These are phyloP conservation scores for Starmerella geochares DNA, from an alignment of 805 yeast species.

Conservation along the genomic window DNA sequence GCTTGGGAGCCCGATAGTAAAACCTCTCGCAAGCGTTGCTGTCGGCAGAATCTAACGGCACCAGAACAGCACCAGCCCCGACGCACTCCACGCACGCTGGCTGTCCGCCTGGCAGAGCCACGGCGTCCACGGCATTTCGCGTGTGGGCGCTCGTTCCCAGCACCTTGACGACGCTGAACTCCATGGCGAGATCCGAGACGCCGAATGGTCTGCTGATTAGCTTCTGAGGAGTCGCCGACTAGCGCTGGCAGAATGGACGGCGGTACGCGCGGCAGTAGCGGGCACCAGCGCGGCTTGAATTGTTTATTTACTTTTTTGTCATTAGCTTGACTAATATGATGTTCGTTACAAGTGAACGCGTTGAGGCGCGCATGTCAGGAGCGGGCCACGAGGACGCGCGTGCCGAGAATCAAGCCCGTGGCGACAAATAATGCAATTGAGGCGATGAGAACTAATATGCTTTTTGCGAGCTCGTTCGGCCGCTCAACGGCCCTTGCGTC, in stretches of 20 bases:
- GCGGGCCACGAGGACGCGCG: slow-evolving; percentile 5
- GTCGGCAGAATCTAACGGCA: background rate
- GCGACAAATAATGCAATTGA: slow-evolving; percentile 20
- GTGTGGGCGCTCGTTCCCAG: background rate
- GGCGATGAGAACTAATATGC: slow-evolving; percentile 18
- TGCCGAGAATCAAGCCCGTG: slow-evolving; percentile 23
- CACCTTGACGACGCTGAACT: slow-evolving; percentile 7
- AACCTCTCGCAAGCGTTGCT: background rate
- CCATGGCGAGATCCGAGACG: slow-evolving; percentile 6
- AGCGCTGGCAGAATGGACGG: too few relatives aligned
- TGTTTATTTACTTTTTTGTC: background rate
- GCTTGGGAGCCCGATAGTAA: slow-evolving; percentile 8
- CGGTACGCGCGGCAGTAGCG: too few relatives aligned
- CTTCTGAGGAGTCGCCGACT: too few relatives aligned
- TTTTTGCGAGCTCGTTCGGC: slow-evolving; percentile 9
- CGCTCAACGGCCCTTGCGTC: background rate
- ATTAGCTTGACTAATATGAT: background rate
- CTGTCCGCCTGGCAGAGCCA: background rate
- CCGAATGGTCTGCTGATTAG: too few relatives aligned
- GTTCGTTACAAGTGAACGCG: background rate
- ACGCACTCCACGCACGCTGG: slow-evolving; percentile 13
- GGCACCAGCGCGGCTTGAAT: too few relatives aligned
- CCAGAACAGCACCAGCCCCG: slow-evolving; percentile 18
- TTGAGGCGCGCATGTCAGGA: background rate
- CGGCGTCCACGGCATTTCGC: background rate